Evolutionary conservation across 805 yeast genomes (phyloP).

Genomic region (Starmerella tilneyi): DNA sequence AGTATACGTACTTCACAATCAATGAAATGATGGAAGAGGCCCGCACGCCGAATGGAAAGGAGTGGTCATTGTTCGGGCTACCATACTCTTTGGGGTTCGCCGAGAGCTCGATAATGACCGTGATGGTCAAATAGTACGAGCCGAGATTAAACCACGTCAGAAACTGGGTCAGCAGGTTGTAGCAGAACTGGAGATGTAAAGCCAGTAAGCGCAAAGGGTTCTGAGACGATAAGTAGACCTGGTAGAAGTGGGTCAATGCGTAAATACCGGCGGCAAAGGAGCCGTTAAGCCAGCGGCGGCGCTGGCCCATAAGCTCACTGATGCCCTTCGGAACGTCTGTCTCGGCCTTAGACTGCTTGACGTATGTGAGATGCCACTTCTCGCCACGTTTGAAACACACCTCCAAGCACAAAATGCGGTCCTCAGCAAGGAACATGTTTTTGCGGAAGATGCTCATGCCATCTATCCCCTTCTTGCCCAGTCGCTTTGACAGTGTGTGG

Average conservation of each 20-base stretch:
- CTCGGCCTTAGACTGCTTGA: constrained; percentile 54
- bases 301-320: constrained; percentile 52
- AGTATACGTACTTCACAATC: constrained; percentile 45
- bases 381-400: constrained; percentile 48
- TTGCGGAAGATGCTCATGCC: constrained; percentile 55
- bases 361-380: constrained; percentile 53
- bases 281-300: constrained; percentile 62
- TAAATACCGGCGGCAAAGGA: constrained; percentile 56
- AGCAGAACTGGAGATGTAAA: constrained; percentile 46
- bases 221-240: constrained; percentile 48
- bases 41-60: constrained; percentile 30
- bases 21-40: constrained; percentile 39
- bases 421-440: constrained; percentile 63
- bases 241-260: constrained; percentile 45
- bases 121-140: constrained; percentile 51
- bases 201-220: constrained; percentile 40
- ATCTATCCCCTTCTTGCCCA: constrained; percentile 46
- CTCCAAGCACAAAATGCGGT: constrained; percentile 56
- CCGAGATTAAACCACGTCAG: constrained; percentile 58
- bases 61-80: constrained; percentile 36
- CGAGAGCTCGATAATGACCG: constrained; percentile 44
- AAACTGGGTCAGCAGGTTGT: constrained; percentile 44
- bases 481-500: constrained; percentile 37
- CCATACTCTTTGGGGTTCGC: constrained; percentile 37
- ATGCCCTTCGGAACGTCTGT: constrained; percentile 58